These are phyloP conservation scores for Plectranthus barbatus DNA, from an alignment of 257 asterid genomes.

Conservation along the genomic window DNA sequence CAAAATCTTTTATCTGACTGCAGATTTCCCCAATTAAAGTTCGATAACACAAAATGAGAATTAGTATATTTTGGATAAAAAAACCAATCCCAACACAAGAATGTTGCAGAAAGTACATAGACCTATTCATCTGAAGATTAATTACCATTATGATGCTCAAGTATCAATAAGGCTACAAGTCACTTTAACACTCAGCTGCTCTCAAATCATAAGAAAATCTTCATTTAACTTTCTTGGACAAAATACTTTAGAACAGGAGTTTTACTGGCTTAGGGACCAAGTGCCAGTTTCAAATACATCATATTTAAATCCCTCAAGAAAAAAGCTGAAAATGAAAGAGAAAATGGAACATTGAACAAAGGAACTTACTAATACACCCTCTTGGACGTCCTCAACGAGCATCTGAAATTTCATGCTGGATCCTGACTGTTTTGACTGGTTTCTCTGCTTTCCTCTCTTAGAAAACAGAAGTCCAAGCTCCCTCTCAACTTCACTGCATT, in stretches of 20 bases:
- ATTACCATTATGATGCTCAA: neutral
- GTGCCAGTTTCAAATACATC: neutral
- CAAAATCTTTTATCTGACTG: neutral
- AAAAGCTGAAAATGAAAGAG: neutral
- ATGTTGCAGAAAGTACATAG: neutral
- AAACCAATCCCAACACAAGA: neutral
- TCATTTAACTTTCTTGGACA: neutral
- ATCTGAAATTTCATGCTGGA: slow-evolving; percentile 58
- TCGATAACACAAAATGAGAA: neutral
- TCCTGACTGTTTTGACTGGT: slow-evolving; percentile 53
- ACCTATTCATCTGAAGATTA: neutral
- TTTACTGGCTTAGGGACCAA: neutral
- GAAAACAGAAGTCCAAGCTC: slow-evolving; percentile 83
- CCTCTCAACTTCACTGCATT: slow-evolving; percentile 81
- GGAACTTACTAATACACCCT: slow-evolving; percentile 80
- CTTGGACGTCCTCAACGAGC: slow-evolving; percentile 89
- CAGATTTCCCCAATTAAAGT: neutral
- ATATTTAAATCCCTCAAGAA: neutral
- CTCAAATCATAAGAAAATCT: neutral
- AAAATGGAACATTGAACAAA: neutral
- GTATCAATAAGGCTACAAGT: neutral
- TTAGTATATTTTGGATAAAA: neutral
- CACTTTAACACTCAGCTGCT: neutral
- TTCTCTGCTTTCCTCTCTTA: slow-evolving; percentile 51
- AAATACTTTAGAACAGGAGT: neutral